Percentiles rank a stretch among this genome's conserved stretches.
Evolutionary conservation across 1,284 basidiomycete genomes (phyloP).

Genomic region (Agaricales sp.): DNA sequence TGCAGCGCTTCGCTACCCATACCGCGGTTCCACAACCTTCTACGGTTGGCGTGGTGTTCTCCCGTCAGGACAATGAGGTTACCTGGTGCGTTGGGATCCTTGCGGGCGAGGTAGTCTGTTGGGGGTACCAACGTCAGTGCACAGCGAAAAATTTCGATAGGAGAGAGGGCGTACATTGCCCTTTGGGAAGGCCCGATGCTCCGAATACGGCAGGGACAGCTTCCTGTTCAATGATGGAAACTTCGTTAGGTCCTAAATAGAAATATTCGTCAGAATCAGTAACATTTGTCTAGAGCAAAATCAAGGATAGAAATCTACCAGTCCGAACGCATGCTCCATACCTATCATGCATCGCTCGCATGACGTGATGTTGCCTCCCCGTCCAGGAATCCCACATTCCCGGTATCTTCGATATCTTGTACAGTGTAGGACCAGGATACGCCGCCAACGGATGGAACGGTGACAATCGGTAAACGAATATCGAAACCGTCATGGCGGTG

Average conservation of each 20-base stretch:
- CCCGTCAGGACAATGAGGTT: conserved; percentile 15
- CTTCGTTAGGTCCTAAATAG: conserved; percentile 41
- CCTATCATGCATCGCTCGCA: conserved; percentile 24
- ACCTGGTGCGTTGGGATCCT: conserved; percentile 17
- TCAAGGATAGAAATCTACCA: conserved; percentile 17
- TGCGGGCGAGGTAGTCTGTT: conserved; percentile 21
- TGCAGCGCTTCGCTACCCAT: conserved; percentile 38
- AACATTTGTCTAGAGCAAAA: not conserved
- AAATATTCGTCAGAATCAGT: conserved; percentile 17
- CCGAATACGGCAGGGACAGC: conserved; percentile 36
- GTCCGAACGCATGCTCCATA: conserved; percentile 34
- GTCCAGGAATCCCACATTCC: conserved; percentile 18
- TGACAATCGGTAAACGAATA: conserved; percentile 29
- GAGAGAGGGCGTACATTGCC: conserved; percentile 30
- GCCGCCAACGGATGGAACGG: conserved; percentile 32
- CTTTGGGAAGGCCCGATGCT: conserved; percentile 35
- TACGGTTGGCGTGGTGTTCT: conserved; percentile 32
- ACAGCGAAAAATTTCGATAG: not conserved
- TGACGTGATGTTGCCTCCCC: conserved; percentile 26
- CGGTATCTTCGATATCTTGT: conserved; percentile 26
- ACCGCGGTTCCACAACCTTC: conserved; percentile 42
- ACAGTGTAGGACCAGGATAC: conserved; percentile 29
- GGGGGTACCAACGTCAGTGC: not conserved
- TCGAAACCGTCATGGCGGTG: conserved; percentile 19
- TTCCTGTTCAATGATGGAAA: conserved; percentile 33